These are phyloP conservation scores for Cladosporium halotolerans DNA, from an alignment of 2,329 filamentous ascomycete genomes.

Conservation along the genomic window DNA sequence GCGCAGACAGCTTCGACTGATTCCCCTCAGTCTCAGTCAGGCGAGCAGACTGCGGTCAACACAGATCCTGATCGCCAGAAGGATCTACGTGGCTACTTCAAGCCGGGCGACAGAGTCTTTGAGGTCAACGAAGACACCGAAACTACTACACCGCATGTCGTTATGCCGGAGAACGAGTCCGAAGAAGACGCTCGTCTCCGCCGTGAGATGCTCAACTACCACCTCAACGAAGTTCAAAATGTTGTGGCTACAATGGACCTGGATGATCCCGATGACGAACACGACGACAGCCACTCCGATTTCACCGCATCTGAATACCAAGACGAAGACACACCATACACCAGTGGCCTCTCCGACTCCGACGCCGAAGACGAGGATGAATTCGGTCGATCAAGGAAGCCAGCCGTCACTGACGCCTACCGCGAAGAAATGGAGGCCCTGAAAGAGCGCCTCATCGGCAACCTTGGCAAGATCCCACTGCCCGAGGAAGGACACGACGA, in stretches of 20 bases:
- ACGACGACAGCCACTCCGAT: conserved; percentile 44
- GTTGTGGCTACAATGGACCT: conserved; percentile 89
- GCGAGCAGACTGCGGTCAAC: conserved; percentile 2
- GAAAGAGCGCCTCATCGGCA: conserved; percentile 66
- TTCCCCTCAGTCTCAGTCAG: neutral
- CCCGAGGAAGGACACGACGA: conserved; percentile 3
- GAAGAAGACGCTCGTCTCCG: conserved; percentile 74
- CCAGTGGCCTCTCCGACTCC: conserved; percentile 52
- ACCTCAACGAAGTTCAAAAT: conserved; percentile 77
- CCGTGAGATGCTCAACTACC: conserved; percentile 85
- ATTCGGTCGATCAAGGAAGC: conserved; percentile 64
- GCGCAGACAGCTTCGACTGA: conserved; percentile 2
- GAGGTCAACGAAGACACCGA: conserved; percentile 41
- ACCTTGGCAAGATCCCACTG: conserved; percentile 46
- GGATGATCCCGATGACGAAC: conserved; percentile 54
- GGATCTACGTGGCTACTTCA: conserved; percentile 25
- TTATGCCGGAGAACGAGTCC: conserved; percentile 69
- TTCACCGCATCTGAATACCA: conserved; percentile 25
- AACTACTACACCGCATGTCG: conserved; percentile 37
- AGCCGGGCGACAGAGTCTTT: conserved; percentile 35
- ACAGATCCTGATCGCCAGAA: conserved; percentile 19
- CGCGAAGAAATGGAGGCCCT: conserved; percentile 77
- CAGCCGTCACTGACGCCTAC: conserved; percentile 67
- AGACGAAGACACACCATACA: conserved; percentile 36
- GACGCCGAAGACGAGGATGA: conserved; percentile 62